A percentile compares a stretch with the other conserved stretches of the same genome.
phyloP scores from a whole-genome alignment of 2,329 filamentous ascomycete species.

The Mariannaea sp. region DNA sequence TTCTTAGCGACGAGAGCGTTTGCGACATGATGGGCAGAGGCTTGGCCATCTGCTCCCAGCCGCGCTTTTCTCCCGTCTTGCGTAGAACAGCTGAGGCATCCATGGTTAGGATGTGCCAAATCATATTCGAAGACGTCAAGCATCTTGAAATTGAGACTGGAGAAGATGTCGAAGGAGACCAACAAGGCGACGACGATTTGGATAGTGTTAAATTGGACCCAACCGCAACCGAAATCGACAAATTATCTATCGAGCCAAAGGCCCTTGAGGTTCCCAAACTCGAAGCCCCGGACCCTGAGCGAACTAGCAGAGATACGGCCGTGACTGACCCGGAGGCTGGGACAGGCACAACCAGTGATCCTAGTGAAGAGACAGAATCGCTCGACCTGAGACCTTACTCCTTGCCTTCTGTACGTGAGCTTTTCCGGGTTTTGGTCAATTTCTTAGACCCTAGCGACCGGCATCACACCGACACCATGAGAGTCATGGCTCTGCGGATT shows the following conservation, averaged over 20 bases:
- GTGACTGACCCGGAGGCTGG: slow-evolving; percentile 52
- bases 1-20: slow-evolving; percentile 96
- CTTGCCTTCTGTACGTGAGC: slow-evolving; percentile 88
- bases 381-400: slow-evolving; percentile 84
- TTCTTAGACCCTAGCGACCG: slow-evolving; percentile 91
- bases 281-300: slow-evolving; percentile 27
- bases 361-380: slow-evolving; percentile 50
- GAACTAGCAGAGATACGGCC: slow-evolving; percentile 54
- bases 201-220: slow-evolving; percentile 80
- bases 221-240: slow-evolving; percentile 26
- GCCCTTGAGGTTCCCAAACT: slow-evolving; percentile 27
- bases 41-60: slow-evolving; percentile 94
- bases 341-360: slow-evolving; percentile 35
- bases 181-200: slow-evolving; percentile 69
- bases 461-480: slow-evolving; percentile 91
- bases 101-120: slow-evolving; percentile 99
- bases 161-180: slow-evolving; percentile 68
- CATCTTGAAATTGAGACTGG: slow-evolving; percentile 75
- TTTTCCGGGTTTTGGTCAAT: slow-evolving; percentile 92
- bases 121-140: slow-evolving; percentile 93
- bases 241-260: slow-evolving; percentile 24
- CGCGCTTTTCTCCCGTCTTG: slow-evolving; percentile 86
- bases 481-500: slow-evolving; percentile 95
- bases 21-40: slow-evolving; percentile 99
- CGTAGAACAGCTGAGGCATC: slow-evolving; percentile 91